A percentile compares a stretch with the other conserved stretches of the same genome.
Conservation (phyloP, 495 filamentous ascomycete species). For the Penicillium nucicola region DNA sequence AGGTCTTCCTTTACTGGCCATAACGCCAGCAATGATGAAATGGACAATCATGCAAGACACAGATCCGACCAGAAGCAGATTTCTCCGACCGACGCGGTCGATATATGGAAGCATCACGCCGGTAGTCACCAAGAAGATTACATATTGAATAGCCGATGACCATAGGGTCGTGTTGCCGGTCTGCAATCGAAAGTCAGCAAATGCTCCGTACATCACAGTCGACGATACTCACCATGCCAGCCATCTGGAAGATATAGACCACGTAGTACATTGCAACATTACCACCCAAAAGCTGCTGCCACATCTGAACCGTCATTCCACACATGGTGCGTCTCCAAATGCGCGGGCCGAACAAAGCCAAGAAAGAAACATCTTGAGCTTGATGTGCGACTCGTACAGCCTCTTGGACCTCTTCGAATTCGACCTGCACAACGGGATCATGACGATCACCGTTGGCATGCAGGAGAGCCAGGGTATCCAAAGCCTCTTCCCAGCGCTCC, state of each 20-base stretch:
- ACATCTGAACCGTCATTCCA: slow-evolving; percentile 63
- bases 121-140: slow-evolving; percentile 71
- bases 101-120: slow-evolving; percentile 67
- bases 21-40: slow-evolving; percentile 58
- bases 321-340: slow-evolving; percentile 74
- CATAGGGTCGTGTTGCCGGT: slow-evolving; percentile 63
- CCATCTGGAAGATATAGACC: slow-evolving; percentile 71
- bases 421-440: slow-evolving; percentile 66
- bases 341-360: slow-evolving; percentile 52
- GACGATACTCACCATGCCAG: slow-evolving; percentile 33
- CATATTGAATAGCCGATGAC: slow-evolving; percentile 70
- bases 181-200: slow-evolving; percentile 17
- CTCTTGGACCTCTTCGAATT: slow-evolving; percentile 69
- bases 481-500: slow-evolving; percentile 64
- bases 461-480: slow-evolving; percentile 64
- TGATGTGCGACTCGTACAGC: slow-evolving; percentile 51
- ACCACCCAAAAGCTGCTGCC: slow-evolving; percentile 68
- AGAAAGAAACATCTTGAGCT: slow-evolving; percentile 56
- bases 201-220: background rate
- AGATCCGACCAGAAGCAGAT: slow-evolving; percentile 66
- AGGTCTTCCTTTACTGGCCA: slow-evolving; percentile 47
- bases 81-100: slow-evolving; percentile 70
- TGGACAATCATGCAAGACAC: slow-evolving; percentile 63
- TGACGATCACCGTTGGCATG: slow-evolving; percentile 62
- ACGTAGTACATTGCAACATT: slow-evolving; percentile 72